Conservation (phyloP, 2,329 filamentous ascomycete genomes). For the Leptographium flavum region DNA sequence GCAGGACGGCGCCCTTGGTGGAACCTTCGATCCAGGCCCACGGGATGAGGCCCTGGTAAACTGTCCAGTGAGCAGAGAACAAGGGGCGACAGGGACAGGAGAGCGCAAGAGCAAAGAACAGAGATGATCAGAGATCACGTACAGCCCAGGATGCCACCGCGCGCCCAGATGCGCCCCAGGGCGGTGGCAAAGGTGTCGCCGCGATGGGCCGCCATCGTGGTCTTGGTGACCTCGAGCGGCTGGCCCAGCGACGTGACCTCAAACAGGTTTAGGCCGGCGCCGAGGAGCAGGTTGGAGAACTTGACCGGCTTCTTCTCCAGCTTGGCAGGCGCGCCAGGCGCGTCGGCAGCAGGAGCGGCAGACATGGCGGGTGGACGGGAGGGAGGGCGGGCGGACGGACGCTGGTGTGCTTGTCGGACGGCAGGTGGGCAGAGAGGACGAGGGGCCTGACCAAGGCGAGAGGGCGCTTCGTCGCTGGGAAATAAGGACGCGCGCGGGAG, state of each 20-base stretch:
- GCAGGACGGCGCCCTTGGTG: constrained; percentile 95
- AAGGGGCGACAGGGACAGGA: background rate
- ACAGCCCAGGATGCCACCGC: constrained; percentile 92
- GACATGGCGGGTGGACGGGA: constrained; percentile 40
- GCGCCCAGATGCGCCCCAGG: constrained; percentile 77
- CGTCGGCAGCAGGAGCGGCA: constrained; percentile 36
- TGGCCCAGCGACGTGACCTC: constrained; percentile 58
- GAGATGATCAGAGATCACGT: constrained; percentile 17
- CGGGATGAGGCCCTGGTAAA: constrained; percentile 98
- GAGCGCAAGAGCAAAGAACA: background rate
- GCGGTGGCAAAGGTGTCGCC: constrained; percentile 72
- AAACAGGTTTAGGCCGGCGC: constrained; percentile 89
- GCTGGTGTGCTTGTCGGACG: background rate
- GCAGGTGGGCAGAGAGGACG: background rate
- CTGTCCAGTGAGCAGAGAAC: constrained; percentile 30
- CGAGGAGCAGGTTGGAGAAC: constrained; percentile 96
- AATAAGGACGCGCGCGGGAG: constrained; percentile 2
- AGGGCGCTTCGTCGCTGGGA: constrained; percentile 68
- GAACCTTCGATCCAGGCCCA: constrained; percentile 99
- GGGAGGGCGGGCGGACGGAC: too few relatives aligned
- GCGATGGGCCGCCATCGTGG: constrained; percentile 97
- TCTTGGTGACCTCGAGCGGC: constrained; percentile 98
- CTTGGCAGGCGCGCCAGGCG: constrained; percentile 33
- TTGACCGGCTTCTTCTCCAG: constrained; percentile 99
- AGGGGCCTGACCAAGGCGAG: constrained; percentile 96